A percentile compares a stretch with the other conserved stretches of the same genome.
Conservation (phyloP, 192 early-diverging fungal species). For the Backusella parvicylindrica region DNA sequence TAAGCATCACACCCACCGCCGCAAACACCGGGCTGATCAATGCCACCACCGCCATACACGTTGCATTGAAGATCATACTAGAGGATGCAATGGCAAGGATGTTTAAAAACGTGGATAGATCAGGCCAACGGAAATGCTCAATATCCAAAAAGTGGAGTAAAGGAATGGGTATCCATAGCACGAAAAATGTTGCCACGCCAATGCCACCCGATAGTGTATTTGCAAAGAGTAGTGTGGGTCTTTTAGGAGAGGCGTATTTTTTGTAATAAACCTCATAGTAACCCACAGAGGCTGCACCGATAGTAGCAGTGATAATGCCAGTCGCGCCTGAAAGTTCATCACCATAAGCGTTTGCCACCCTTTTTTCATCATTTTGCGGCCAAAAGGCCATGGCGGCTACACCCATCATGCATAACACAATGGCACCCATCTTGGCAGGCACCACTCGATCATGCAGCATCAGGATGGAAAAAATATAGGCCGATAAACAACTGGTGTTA, state of each 20-base stretch:
- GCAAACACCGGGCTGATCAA: slow-evolving; percentile 70
- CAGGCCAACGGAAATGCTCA: slow-evolving; percentile 69
- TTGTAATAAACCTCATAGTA: slow-evolving; percentile 83
- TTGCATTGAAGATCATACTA: slow-evolving; percentile 73
- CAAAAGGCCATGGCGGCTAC: slow-evolving; percentile 64
- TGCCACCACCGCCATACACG: slow-evolving; percentile 74
- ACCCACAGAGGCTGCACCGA: slow-evolving; percentile 65
- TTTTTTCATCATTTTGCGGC: not conserved
- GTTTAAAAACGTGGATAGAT: slow-evolving; percentile 41
- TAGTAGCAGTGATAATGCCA: slow-evolving; percentile 58
- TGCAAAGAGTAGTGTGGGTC: slow-evolving; percentile 63
- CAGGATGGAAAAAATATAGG: slow-evolving; percentile 73
- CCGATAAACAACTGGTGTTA: slow-evolving; percentile 81
- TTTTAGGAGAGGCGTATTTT: slow-evolving; percentile 61
- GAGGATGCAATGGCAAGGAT: slow-evolving; percentile 63
- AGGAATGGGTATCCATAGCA: slow-evolving; percentile 75
- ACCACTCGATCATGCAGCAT: slow-evolving; percentile 65
- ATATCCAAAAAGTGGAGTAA: slow-evolving; percentile 55
- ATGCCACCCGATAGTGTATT: slow-evolving; percentile 70
- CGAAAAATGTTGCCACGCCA: slow-evolving; percentile 60
- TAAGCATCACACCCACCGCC: slow-evolving; percentile 77
- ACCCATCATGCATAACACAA: slow-evolving; percentile 64
- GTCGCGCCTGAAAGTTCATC: not conserved
- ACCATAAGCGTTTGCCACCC: slow-evolving; percentile 5
- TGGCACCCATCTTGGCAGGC: slow-evolving; percentile 56